Evolutionary conservation across 805 yeast species (phyloP), one percentile per base, ranked within the genome.

Genomic region (Candida insectalens): DNA sequence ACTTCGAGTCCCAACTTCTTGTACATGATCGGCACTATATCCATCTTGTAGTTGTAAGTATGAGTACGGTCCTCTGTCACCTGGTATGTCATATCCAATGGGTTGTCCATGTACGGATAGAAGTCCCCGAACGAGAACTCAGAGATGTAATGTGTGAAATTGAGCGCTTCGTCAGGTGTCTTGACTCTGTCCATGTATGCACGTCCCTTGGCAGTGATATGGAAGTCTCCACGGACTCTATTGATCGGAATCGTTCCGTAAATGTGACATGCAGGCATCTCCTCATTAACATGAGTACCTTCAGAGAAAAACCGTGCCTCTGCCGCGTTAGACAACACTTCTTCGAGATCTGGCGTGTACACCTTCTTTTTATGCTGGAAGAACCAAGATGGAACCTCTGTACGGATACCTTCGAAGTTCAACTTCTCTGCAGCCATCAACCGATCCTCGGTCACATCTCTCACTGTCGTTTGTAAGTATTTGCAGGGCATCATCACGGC

Each of bases 71-170:
- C 63, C 0, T 63, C 60, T 2, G 85, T 67, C 13, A 57, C 52
- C 43, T 77, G 72, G 1, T 74, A 80, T 0, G 89, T 78, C 30
- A 65, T 66, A 54, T 92, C 97, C 42, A 92, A 66, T n/a, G 96
- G 94, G 50, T 89, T 89, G 45, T 79, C 69, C 41, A 88, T 66
- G 45, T 71, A 80, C 3, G 98, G 96, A 50, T 75, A 87, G 55
- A 81, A 87, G 25, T 75, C 83, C 10, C 98, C 98, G 58, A 78
- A 89, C 8, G 96, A 85, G 41, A 87, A 73, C 55, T 89, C 97
- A 39, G 73, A 72, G 39, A 92, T 78, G 4, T 74, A 74, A 57
- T 92, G 98, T 1, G 95, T 71, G 51, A 89, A 81, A 50, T 89
- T 83, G 38, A 83, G 58, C 16, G 67, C 58, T 26, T 73, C 73